Conservation (phyloP, 148 eudicot genomes). For the Cornus suecica region DNA sequence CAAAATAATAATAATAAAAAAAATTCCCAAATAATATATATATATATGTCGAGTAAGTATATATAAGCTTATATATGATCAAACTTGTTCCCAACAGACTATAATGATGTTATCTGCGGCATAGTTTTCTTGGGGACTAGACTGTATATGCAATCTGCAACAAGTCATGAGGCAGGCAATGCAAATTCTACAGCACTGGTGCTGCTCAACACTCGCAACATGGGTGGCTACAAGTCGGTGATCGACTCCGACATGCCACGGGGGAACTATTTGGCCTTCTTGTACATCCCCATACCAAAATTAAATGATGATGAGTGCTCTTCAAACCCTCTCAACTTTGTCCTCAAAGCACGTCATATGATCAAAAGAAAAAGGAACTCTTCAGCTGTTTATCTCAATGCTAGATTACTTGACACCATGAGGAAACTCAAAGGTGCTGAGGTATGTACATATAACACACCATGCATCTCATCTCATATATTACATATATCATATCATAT, state of each 20-base stretch:
- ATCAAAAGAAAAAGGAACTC: slow-evolving; percentile 65
- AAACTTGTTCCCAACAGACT: slow-evolving; percentile 23
- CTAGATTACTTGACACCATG: slow-evolving; percentile 50
- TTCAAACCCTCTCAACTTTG: slow-evolving; percentile 43
- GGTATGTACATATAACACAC: slow-evolving; percentile 36
- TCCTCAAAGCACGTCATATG: slow-evolving; percentile 40
- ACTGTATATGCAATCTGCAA: slow-evolving; percentile 35
- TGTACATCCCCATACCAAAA: slow-evolving; percentile 34
- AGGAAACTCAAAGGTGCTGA: slow-evolving; percentile 65
- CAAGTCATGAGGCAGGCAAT: slow-evolving; percentile 3
- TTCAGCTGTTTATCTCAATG: slow-evolving; percentile 65
- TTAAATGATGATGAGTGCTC: background rate
- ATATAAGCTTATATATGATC: background rate
- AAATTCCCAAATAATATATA: too few species aligned
- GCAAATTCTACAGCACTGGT: slow-evolving; percentile 30
- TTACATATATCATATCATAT: too few species aligned
- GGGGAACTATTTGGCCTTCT: slow-evolving; percentile 43
- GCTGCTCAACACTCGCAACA: slow-evolving; percentile 35
- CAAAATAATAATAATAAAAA: too few species aligned
- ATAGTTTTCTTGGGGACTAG: slow-evolving; percentile 26
- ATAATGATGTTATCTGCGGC: slow-evolving; percentile 42
- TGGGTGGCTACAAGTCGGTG: slow-evolving; percentile 33
- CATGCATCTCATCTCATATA: too few species aligned
- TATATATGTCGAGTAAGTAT: too few species aligned
- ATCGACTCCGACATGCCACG: slow-evolving; percentile 34